Base-by-base conservation (phyloP, 495 filamentous ascomycete species). In the Amorphotheca resinae region DNA sequence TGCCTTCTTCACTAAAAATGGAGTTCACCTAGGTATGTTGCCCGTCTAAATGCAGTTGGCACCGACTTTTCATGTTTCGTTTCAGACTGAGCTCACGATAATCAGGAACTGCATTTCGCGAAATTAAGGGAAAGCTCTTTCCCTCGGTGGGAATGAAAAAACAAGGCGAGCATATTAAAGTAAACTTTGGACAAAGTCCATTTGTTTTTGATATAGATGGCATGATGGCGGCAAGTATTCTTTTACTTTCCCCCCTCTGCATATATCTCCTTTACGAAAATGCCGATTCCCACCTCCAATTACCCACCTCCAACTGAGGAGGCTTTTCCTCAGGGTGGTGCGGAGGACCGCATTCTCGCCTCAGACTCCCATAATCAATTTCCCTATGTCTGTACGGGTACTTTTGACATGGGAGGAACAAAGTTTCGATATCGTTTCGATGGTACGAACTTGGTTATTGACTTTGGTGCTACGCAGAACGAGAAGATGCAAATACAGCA, bases 1-100 rank as follows among this genome's bases (percentile, higher is more conserved):
- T 49, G 85, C 80, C 9, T 93, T 95, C 56, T 99, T 94, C 58
- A 99, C 91, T 0, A 95, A 88, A 63, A 96, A 99, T 58, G 91
- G 91, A 12, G 60, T 68, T 21, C 70, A 79, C 50, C 59, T 93
- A 48, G 79, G 89, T 87, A 74, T 23, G 73, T 59, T 17, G 12
- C 8, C 15, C 28, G 9, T 35, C 11, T n/a, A n/a, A n/a, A n/a
- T n/a, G n/a, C n/a, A n/a, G n/a, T 17, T 32, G 23, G 23, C 9
- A 9, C 48, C 54, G 14, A 22, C 25, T 7, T 36, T 20, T 2
- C 8, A 35, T 2, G 33, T 23, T 22, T 41, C 25, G 4, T 40
- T 43, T 9, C 49, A 42, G 28, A 46, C 26, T 17, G 1, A 33
- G 5, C 5, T 28, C 18, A 37, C 18, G 34, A 17, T 5, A 12